phyloP scores from a whole-genome alignment of 495 filamentous ascomycete genomes.

The Aspergillus carlsbadensis region DNA sequence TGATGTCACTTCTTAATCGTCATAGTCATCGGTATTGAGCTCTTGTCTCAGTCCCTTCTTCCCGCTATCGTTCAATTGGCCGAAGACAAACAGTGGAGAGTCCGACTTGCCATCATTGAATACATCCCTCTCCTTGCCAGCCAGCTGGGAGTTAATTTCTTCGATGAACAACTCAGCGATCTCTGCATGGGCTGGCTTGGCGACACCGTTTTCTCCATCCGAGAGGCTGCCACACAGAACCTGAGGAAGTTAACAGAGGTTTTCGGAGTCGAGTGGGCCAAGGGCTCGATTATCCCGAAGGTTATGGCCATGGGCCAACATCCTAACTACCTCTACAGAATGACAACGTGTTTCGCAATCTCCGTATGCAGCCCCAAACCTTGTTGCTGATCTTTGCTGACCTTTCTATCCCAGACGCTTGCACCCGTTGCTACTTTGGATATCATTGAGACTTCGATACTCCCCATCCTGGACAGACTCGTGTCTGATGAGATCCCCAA shows the following conservation, averaged over 20 bases:
- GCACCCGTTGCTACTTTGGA: constrained; percentile 87
- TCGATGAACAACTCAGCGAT: constrained; percentile 91
- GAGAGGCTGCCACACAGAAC: constrained; percentile 95
- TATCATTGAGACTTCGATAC: constrained; percentile 87
- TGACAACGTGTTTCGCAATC: constrained; percentile 98
- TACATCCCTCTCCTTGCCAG: constrained; percentile 96
- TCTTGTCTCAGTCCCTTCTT: constrained; percentile 92
- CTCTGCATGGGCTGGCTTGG: constrained; percentile 99
- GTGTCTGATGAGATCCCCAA: constrained; percentile 94
- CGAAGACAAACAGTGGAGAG: constrained; percentile 99
- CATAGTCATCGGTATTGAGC: constrained; percentile 92
- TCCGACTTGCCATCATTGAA: constrained; percentile 96
- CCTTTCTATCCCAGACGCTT: constrained; percentile 70
- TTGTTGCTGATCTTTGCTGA: constrained; percentile 1
- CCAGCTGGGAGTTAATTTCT: constrained; percentile 95
- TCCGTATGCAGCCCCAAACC: constrained; percentile 64
- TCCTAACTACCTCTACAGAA: constrained; percentile 97
- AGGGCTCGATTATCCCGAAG: constrained; percentile 94
- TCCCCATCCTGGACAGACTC: constrained; percentile 93
- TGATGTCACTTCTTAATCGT: constrained; percentile 11
- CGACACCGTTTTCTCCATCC: constrained; percentile 97
- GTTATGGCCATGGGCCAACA: constrained; percentile 98
- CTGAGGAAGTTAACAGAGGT: constrained; percentile 97
- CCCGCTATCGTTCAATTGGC: constrained; percentile 98
- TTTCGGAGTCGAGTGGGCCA: constrained; percentile 98